phyloP scores from a whole-genome alignment of 73 alveolate species.

The Paramecium pentaurelia region DNA sequence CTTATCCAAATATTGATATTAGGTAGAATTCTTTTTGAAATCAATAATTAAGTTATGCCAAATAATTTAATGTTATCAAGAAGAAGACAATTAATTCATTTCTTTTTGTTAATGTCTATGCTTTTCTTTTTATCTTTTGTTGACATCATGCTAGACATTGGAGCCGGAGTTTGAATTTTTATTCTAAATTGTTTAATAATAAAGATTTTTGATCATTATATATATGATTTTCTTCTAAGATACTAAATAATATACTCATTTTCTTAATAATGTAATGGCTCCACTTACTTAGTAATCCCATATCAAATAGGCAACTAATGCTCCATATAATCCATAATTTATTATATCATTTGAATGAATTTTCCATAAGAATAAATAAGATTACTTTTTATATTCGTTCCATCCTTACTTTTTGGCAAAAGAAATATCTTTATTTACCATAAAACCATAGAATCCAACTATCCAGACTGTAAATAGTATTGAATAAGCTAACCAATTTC shows the following conservation, averaged over 20 bases:
- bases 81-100: neutral
- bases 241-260: neutral
- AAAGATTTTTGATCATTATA: too few relatives aligned
- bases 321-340: neutral
- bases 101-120: neutral
- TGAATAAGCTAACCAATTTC: conserved; percentile 69
- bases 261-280: neutral
- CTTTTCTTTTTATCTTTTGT: neutral
- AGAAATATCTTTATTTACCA: conserved; percentile 79
- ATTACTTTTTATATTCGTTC: conserved; percentile 71
- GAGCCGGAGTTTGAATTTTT: neutral
- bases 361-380: conserved; percentile 13
- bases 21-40: neutral
- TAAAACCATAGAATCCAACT: conserved; percentile 73
- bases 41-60: neutral
- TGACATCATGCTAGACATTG: neutral
- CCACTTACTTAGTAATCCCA: neutral
- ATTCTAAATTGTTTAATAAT: too few relatives aligned
- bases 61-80: neutral
- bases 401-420: conserved; percentile 87
- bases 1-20: neutral
- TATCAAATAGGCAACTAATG: neutral
- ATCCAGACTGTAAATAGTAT: conserved; percentile 75
- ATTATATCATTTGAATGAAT: neutral
- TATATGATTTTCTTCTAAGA: too few relatives aligned